A percentile compares a stretch with the other conserved stretches of the same genome.
These are phyloP conservation scores for Diaporthe sp. DNA, from an alignment of 2,329 filamentous ascomycete genomes.

Conservation along the genomic window DNA sequence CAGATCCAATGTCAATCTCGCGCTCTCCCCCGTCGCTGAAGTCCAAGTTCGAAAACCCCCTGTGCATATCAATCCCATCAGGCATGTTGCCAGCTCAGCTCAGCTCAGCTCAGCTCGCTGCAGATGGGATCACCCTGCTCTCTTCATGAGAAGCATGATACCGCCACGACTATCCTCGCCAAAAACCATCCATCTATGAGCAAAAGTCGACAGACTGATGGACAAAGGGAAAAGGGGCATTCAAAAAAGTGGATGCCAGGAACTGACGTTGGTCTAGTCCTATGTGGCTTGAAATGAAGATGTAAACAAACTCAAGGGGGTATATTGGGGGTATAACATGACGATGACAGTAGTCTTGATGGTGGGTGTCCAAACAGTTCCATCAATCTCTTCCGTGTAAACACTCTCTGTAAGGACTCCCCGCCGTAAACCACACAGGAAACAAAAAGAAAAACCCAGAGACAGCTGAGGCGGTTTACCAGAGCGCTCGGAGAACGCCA, in stretches of 20 bases:
- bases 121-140: background rate
- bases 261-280: background rate
- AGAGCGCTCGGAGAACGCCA: conserved; percentile 16
- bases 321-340: conserved; percentile 30
- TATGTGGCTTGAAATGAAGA: background rate
- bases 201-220: background rate
- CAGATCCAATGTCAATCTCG: background rate
- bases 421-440: background rate
- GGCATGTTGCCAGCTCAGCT: background rate
- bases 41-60: background rate
- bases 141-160: conserved; percentile 26
- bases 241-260: background rate
- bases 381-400: conserved; percentile 23
- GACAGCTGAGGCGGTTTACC: background rate
- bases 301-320: conserved; percentile 20
- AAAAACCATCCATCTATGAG: conserved; percentile 5
- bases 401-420: conserved; percentile 14
- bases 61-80: background rate
- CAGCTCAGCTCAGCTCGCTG: conserved; percentile 15
- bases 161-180: background rate
- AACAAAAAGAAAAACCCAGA: background rate
- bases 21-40: background rate
- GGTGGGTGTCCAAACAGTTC: conserved; percentile 6
- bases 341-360: conserved; percentile 9
- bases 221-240: conserved; percentile 5